phyloP scores from a whole-genome alignment of 129 eudicot species.

The Chrysanthemum makinoi region DNA sequence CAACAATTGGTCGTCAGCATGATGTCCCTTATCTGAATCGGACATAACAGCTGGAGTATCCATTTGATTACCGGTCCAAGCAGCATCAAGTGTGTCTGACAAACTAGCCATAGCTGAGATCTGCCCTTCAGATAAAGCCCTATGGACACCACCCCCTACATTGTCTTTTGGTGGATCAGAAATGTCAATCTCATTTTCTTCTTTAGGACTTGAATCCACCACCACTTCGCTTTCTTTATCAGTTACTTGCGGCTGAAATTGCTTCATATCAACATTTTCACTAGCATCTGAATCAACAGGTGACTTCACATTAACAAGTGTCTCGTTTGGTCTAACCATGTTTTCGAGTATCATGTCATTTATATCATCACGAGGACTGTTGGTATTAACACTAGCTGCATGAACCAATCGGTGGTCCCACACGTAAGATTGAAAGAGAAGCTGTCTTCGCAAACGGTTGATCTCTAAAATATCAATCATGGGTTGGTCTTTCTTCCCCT shows the following conservation, averaged over 20 bases:
- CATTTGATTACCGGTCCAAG: conserved; percentile 82
- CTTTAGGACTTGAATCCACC: conserved; percentile 23
- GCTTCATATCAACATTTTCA: conserved; percentile 31
- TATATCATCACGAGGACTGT: conserved; percentile 32
- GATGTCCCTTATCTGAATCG: conserved; percentile 48
- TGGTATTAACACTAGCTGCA: conserved; percentile 55
- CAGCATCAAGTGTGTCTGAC: conserved; percentile 91
- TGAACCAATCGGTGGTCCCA: conserved; percentile 87
- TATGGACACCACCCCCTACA: conserved; percentile 26
- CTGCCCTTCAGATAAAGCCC: conserved; percentile 63
- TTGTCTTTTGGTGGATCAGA: conserved; percentile 31
- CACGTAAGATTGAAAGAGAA: conserved; percentile 74
- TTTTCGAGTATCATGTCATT: conserved; percentile 20
- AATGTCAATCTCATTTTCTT: conserved; percentile 26
- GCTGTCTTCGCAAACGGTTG: conserved; percentile 72
- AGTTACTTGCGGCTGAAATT: conserved; percentile 19
- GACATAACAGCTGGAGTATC: conserved; percentile 29
- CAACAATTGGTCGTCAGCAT: conserved; percentile 33
- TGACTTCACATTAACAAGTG: conserved; percentile 22
- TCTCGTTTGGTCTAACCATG: conserved; percentile 36
- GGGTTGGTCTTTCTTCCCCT: conserved; percentile 40
- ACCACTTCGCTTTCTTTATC: conserved; percentile 32
- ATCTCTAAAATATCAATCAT: conserved; percentile 74
- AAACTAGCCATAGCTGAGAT: conserved; percentile 45
- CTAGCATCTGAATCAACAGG: conserved; percentile 32